Evolutionary conservation across 2,329 filamentous ascomycete species (phyloP).

Genomic region (Penicillium sp.): DNA sequence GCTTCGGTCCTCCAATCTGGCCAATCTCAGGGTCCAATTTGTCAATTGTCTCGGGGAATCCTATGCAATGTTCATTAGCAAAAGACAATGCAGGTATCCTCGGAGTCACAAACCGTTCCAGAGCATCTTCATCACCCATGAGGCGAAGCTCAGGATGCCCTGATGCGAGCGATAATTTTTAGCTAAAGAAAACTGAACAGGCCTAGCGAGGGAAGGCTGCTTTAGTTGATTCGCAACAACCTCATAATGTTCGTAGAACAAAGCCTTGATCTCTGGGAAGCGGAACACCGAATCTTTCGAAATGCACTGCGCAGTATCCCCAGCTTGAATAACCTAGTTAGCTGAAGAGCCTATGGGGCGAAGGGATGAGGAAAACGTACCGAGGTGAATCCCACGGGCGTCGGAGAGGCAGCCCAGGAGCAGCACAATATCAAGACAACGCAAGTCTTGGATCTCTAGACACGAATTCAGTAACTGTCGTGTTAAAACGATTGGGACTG

Average conservation of each 20-base stretch:
- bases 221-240: conserved; percentile 8
- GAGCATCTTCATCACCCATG: conserved; percentile 30
- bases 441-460: conserved; percentile 32
- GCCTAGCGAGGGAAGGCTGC: conserved; percentile 14
- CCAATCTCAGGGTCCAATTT: conserved; percentile 31
- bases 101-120: conserved; percentile 20
- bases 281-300: conserved; percentile 35
- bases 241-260: conserved; percentile 30
- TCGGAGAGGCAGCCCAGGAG: conserved; percentile 27
- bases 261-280: conserved; percentile 31
- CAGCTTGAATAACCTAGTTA: conserved; percentile 18
- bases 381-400: conserved; percentile 30
- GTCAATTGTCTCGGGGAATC: conserved; percentile 31
- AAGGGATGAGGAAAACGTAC: not conserved
- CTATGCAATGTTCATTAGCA: conserved; percentile 4
- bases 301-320: conserved; percentile 37
- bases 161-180: conserved; percentile 37
- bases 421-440: conserved; percentile 28
- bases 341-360: no score
- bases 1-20: conserved; percentile 24
- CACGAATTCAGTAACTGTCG: not conserved
- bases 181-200: conserved; percentile 26
- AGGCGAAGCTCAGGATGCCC: conserved; percentile 33
- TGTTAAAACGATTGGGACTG: not conserved
- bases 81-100: not conserved